Base-by-base conservation (phyloP, 805 yeast species). In the Schwanniomyces pseudopolymorphus region DNA sequence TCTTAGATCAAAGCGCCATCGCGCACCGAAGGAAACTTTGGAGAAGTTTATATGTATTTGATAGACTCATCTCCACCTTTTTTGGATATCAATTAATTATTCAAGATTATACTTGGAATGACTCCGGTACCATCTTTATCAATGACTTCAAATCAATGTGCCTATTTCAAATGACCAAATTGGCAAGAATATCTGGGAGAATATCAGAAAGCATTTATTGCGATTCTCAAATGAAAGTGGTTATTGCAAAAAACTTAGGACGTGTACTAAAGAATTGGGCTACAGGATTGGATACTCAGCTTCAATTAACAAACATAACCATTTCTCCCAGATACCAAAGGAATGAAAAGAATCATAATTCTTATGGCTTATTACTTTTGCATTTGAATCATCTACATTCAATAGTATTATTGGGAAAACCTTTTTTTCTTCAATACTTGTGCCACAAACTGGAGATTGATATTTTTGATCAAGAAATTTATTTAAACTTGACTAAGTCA, bases 51-150 rank as follows among this genome's bases (percentile, higher is more conserved):
- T 70, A 61, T 44, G 60, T 64, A 17, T 60, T 64, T 52, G 75
- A 70, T 47, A 50, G 66, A 16, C 49, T 70, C 4, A 58, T 69
- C 3, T 60, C 72, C 13, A 51, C 65, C 2, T 58, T 62, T 21
- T 39, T 73, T 38, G 78, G 78, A 1, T 51, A 76, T 28, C 67
- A 75, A 1, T 46, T 71, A 42, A 51, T 64, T 1, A 67, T 73
- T 5, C 52, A 56, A 31, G 71, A 69, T 36, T 51, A 60, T 31
- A 74, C 69, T 25, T 70, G 74, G 72, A 74, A 70, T 50, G 75
- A 70, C 46, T 49, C 54, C n/a, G 25, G 24, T 13, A n/a, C 3
- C 3, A 17, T 20, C 9, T 20, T 31, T 54, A 4, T 16, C 16
- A n/a, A 31, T 14, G 56, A 55, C 11, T 61, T 59, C 42, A 59